phyloP scores from a whole-genome alignment of 495 filamentous ascomycete species.

The Aspergillus ellipticus region DNA sequence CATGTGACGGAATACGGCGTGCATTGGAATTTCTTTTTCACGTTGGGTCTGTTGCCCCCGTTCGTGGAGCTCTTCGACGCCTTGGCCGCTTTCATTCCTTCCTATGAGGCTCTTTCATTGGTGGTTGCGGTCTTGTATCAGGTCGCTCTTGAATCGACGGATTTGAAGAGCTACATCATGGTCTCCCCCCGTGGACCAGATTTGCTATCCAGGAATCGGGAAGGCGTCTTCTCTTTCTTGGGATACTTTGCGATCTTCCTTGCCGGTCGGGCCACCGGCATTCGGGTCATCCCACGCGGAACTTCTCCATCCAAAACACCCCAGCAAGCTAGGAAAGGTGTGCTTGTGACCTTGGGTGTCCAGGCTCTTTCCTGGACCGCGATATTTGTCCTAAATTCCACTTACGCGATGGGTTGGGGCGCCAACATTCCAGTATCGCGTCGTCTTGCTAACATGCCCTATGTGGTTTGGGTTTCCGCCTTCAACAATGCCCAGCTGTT shows the following conservation, averaged over 20 bases:
- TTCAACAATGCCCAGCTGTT: constrained; percentile 82
- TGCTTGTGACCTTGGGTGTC: constrained; percentile 55
- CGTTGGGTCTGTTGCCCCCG: constrained; percentile 80
- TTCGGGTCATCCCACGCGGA: constrained; percentile 67
- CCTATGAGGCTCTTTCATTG: constrained; percentile 68
- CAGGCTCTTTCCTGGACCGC: constrained; percentile 64
- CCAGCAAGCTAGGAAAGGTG: constrained; percentile 42
- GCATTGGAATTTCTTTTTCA: constrained; percentile 99
- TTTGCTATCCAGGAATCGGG: constrained; percentile 82
- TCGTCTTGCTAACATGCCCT: constrained; percentile 88
- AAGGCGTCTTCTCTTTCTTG: constrained; percentile 88
- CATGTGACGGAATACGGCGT: constrained; percentile 98
- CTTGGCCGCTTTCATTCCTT: constrained; percentile 54
- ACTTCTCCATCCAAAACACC: constrained; percentile 35
- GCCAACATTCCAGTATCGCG: constrained; percentile 70
- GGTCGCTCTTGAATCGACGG: constrained; percentile 67
- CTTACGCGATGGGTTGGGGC: constrained; percentile 63
- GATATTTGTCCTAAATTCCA: constrained; percentile 63
- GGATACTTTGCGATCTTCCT: constrained; percentile 96
- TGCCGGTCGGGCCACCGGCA: constrained; percentile 77
- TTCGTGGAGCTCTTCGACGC: constrained; percentile 85
- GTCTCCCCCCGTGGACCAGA: constrained; percentile 69
- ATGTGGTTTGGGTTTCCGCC: constrained; percentile 83
- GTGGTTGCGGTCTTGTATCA: constrained; percentile 66
- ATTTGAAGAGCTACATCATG: constrained; percentile 77